Evolutionary conservation across 805 yeast species (phyloP), one percentile per base, ranked within the genome.

Genomic region (Starmerella khaoyaiensis): DNA sequence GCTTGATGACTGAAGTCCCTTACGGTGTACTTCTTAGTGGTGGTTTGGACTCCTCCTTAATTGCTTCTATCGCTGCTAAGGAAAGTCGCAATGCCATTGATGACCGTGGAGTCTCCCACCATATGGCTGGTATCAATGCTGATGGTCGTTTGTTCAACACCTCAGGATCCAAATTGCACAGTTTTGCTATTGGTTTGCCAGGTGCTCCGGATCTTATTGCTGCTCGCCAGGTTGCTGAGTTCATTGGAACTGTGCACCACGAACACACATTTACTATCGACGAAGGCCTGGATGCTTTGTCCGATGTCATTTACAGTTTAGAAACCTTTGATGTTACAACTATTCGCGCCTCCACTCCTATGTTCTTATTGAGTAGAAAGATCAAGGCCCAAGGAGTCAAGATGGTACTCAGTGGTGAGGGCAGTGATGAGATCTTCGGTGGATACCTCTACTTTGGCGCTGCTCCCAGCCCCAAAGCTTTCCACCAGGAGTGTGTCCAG

Each of bases 381-480:
- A 90, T 90, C 68, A 90, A 90, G 69, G 98, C 98, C 36, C 96
- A 87, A 64, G 99, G 98, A 62, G 94, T 90, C 54, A 90, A 90
- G 76, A 90, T 90, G 99, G 99, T 90, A 28, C 67, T 90, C 41
- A 81, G 94, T 26, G 99, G 99, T 58, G 99, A 90, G 65, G 99
- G 99, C 47, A 83, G 96, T 21, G 99, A 90, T 63, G 99, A 90
- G 69, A 79, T 90, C 60, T 90, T 90, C 58, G 99, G 99, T 53
- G 99, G 99, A 39, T 90, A 90, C 72, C 67, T 90, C 53, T 90
- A 90, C 69, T 90, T 90, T 57, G 97, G 95, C 36, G 75, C 80
- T 57, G 99, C 99, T 36, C 99, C 99, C 51, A 68, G 79, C 42
- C 78, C 94, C 37, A 68, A 67, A 40, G 98, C 83, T 54, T 90